phyloP scores from a whole-genome alignment of 2,329 filamentous ascomycete genomes.

The Gremmenia infestans region DNA sequence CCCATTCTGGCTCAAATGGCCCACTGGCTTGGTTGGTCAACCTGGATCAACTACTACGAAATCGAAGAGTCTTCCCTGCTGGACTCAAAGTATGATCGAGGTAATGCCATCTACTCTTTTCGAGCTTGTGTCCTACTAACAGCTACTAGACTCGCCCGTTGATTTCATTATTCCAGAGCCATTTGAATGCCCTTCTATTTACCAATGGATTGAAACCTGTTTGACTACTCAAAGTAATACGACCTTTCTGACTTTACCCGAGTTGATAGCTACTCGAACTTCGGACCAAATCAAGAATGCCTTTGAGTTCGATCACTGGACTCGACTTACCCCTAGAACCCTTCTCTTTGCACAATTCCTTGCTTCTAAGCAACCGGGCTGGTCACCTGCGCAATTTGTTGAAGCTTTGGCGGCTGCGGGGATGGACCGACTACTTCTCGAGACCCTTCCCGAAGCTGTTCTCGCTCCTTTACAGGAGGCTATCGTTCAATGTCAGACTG shows the following conservation, averaged over 20 bases:
- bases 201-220: slow-evolving; percentile 47
- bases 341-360: slow-evolving; percentile 67
- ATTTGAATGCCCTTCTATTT: slow-evolving; percentile 54
- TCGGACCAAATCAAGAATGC: slow-evolving; percentile 11
- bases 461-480: slow-evolving; percentile 75
- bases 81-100: slow-evolving; percentile 51
- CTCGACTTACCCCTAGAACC: slow-evolving; percentile 54
- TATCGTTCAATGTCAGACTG: slow-evolving; percentile 77
- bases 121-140: slow-evolving; percentile 6
- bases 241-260: slow-evolving; percentile 46
- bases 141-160: slow-evolving; percentile 11
- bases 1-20: slow-evolving; percentile 76
- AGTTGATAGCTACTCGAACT: slow-evolving; percentile 37
- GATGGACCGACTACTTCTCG: slow-evolving; percentile 62
- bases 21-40: slow-evolving; percentile 71
- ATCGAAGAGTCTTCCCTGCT: slow-evolving; percentile 51
- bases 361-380: slow-evolving; percentile 46
- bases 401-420: slow-evolving; percentile 69
- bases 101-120: slow-evolving; percentile 24
- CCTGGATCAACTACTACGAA: slow-evolving; percentile 58
- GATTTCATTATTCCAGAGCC: slow-evolving; percentile 38
- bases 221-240: slow-evolving; percentile 27
- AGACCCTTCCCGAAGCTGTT: slow-evolving; percentile 82
- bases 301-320: slow-evolving; percentile 22
- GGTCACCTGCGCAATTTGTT: slow-evolving; percentile 58